These are phyloP conservation scores for Cystodermella granulosa DNA, from an alignment of 1,284 basidiomycete species.

Conservation along the genomic window DNA sequence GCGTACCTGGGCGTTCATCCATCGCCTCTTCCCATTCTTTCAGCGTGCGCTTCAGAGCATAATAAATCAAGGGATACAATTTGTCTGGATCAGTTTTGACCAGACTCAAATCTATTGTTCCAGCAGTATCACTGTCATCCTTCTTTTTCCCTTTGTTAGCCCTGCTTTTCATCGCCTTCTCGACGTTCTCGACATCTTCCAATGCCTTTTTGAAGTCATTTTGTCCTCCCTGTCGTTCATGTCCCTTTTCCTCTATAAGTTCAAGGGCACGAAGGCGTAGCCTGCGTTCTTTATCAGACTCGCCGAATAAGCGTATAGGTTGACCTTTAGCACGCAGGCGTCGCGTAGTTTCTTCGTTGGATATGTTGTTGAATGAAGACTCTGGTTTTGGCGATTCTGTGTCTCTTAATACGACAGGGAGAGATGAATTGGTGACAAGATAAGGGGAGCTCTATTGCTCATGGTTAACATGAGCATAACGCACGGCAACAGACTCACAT, in stretches of 20 bases:
- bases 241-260: constrained; percentile 84
- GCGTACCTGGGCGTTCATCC: constrained; percentile 80
- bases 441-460: constrained; percentile 51
- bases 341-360: constrained; percentile 86
- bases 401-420: constrained; percentile 31
- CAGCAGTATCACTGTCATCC: constrained; percentile 50
- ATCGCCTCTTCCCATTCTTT: constrained; percentile 96
- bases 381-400: constrained; percentile 52
- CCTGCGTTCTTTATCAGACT: constrained; percentile 89
- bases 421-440: constrained; percentile 43
- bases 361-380: constrained; percentile 80
- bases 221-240: constrained; percentile 70
- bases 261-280: constrained; percentile 88
- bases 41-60: constrained; percentile 86
- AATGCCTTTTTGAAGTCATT: constrained; percentile 95
- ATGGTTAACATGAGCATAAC: too few relatives aligned
- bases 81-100: constrained; percentile 93
- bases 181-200: constrained; percentile 84
- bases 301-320: constrained; percentile 92
- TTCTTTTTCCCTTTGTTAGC: constrained; percentile 62
- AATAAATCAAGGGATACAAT: constrained; percentile 95
- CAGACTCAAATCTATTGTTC: constrained; percentile 71
- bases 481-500: constrained; percentile 44
- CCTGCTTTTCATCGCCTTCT: constrained; percentile 63
- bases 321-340: constrained; percentile 88